A percentile compares a stretch with the other conserved stretches of the same genome.
Conservation (phyloP, 2,329 filamentous ascomycete species). For the Colletotrichum acutatum region DNA sequence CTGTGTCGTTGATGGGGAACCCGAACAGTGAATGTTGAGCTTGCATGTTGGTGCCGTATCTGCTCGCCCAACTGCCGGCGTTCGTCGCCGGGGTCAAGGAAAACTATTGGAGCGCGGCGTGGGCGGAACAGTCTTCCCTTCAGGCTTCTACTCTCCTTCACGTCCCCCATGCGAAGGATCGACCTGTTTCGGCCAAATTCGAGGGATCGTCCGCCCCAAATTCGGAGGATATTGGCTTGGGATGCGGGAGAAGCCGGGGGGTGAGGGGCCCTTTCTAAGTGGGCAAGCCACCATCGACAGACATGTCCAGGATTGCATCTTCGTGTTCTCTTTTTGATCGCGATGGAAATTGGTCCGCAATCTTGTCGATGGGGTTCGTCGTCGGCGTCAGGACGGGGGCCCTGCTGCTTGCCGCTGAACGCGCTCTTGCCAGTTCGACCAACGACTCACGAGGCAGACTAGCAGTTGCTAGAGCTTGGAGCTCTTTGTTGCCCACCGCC, state of each 20-base stretch:
- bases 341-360: background rate
- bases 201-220: slow-evolving; percentile 6
- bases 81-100: background rate
- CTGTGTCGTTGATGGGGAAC: background rate
- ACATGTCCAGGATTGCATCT: background rate
- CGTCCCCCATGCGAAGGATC: slow-evolving; percentile 9
- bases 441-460: background rate
- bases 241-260: slow-evolving; percentile 9
- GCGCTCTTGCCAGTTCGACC: background rate
- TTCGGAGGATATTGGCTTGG: slow-evolving; percentile 8
- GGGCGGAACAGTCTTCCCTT: background rate
- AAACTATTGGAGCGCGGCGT: background rate
- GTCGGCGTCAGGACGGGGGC: background rate
- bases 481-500: background rate
- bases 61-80: slow-evolving; percentile 14
- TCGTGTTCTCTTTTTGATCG: background rate
- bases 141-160: background rate
- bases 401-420: background rate
- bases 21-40: background rate
- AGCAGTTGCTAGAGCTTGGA: background rate
- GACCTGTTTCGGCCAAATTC: slow-evolving; percentile 14
- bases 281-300: slow-evolving; percentile 2
- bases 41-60: background rate
- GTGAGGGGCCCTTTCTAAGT: background rate
- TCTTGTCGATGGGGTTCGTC: background rate